Evolutionary conservation across 106 monocot species (phyloP).

Genomic region (Dioscorea alata): DNA sequence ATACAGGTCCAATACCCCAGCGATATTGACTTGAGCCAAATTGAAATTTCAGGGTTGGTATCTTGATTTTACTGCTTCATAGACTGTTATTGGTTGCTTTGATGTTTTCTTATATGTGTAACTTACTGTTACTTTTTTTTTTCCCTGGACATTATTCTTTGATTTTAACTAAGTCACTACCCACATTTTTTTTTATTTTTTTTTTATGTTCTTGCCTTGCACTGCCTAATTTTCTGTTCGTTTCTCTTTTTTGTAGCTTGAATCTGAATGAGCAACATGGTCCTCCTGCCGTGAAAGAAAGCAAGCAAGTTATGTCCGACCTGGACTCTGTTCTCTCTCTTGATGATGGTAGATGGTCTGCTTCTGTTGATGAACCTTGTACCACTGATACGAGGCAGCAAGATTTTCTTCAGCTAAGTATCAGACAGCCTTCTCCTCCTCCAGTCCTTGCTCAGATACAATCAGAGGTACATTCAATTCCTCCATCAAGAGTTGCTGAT

Average conservation of each 20-base stretch:
- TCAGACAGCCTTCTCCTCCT: slow-evolving; percentile 87
- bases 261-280: slow-evolving; percentile 29
- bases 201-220: not conserved
- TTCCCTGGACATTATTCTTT: too few species aligned
- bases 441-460: slow-evolving; percentile 81
- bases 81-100: not conserved
- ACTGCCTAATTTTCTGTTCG: not conserved
- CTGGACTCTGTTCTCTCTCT: slow-evolving; percentile 84
- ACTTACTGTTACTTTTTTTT: too few species aligned
- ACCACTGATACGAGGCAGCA: slow-evolving; percentile 24
- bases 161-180: too few species aligned
- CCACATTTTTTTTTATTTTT: too few species aligned
- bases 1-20: slow-evolving; percentile 90
- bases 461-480: slow-evolving; percentile 31
- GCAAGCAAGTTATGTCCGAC: slow-evolving; percentile 31
- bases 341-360: slow-evolving; percentile 85
- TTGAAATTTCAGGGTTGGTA: slow-evolving; percentile 45
- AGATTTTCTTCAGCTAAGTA: slow-evolving; percentile 43
- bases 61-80: not conserved
- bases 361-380: slow-evolving; percentile 23
- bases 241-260: not conserved
- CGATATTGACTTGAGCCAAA: slow-evolving; percentile 38
- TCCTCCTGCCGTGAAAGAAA: slow-evolving; percentile 18
- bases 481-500: slow-evolving; percentile 93
- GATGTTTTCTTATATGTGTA: too few species aligned